phyloP scores from a whole-genome alignment of 2,329 filamentous ascomycete species.

The Ramularia endophylla region DNA sequence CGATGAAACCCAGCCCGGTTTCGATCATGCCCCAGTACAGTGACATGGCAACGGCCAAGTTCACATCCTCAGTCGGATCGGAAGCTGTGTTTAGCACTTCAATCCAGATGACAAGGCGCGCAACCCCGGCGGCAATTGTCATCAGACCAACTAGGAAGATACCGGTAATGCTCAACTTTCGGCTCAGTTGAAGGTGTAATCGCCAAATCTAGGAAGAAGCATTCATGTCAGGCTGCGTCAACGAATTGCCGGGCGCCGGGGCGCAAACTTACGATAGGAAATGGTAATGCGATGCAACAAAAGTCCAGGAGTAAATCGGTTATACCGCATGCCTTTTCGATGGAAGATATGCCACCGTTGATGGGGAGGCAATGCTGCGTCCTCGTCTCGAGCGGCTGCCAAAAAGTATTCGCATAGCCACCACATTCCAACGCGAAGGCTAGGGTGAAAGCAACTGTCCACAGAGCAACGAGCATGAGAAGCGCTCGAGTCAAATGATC shows the following conservation, averaged over 20 bases:
- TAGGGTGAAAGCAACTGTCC: background rate
- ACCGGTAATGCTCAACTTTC: background rate
- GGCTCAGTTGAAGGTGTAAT: background rate
- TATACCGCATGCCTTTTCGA: background rate
- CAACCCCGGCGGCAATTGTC: background rate
- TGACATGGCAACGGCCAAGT: background rate
- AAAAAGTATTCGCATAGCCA: background rate
- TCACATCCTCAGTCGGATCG: background rate
- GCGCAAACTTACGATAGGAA: slow-evolving; percentile 1
- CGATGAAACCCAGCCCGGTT: background rate
- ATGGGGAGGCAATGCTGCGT: background rate
- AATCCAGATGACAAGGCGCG: slow-evolving; percentile 1
- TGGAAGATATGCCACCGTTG: background rate
- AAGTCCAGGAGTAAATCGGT: background rate
- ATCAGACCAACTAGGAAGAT: background rate
- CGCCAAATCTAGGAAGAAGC: background rate
- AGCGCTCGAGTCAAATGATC: background rate
- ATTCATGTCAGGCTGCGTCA: background rate
- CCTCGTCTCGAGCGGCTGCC: background rate
- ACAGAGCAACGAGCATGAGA: background rate
- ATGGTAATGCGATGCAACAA: background rate
- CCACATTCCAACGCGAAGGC: background rate
- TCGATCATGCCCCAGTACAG: slow-evolving; percentile 1
- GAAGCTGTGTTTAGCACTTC: background rate
- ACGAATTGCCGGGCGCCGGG: no score